phyloP scores from a whole-genome alignment of 306 rosid genomes.

The Luffa aegyptiaca region DNA sequence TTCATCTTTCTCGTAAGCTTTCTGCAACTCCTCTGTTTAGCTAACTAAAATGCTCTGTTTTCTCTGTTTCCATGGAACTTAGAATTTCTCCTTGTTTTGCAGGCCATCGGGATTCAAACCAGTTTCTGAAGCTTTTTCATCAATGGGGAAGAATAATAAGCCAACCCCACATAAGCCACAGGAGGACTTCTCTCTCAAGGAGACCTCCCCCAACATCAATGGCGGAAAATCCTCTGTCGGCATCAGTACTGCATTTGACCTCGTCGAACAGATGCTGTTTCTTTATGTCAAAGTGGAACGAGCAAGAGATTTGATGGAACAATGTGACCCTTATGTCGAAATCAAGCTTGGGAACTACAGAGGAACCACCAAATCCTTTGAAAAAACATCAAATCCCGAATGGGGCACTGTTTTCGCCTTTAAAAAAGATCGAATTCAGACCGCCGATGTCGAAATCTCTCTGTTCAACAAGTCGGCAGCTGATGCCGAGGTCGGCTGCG shows the following conservation, averaged over 20 bases:
- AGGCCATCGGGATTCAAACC: not conserved
- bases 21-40: not conserved
- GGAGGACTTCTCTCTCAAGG: conserved; percentile 28
- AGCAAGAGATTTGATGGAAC: conserved; percentile 17
- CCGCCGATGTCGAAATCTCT: not conserved
- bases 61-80: not conserved
- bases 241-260: conserved; percentile 15
- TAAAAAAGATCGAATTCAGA: conserved; percentile 13
- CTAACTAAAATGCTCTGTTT: not conserved
- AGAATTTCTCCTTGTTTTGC: not conserved
- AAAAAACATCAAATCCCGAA: conserved; percentile 7
- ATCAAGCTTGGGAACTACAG: conserved; percentile 28
- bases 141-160: conserved; percentile 17
- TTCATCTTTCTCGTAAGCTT: not conserved
- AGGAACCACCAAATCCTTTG: conserved; percentile 19
- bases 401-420: conserved; percentile 24
- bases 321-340: conserved; percentile 22
- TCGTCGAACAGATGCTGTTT: conserved; percentile 38
- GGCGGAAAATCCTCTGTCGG: conserved; percentile 12
- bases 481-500: conserved; percentile 5
- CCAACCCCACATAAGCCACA: conserved; percentile 8
- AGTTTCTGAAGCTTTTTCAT: not conserved
- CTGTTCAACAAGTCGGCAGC: conserved; percentile 16
- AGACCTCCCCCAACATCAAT: conserved; percentile 17
- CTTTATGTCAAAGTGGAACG: conserved; percentile 27